Percentiles rank a stretch among this genome's conserved stretches.
These are phyloP conservation scores for Salix arbutifolia DNA, from an alignment of 345 rosid genomes.

Conservation along the genomic window DNA sequence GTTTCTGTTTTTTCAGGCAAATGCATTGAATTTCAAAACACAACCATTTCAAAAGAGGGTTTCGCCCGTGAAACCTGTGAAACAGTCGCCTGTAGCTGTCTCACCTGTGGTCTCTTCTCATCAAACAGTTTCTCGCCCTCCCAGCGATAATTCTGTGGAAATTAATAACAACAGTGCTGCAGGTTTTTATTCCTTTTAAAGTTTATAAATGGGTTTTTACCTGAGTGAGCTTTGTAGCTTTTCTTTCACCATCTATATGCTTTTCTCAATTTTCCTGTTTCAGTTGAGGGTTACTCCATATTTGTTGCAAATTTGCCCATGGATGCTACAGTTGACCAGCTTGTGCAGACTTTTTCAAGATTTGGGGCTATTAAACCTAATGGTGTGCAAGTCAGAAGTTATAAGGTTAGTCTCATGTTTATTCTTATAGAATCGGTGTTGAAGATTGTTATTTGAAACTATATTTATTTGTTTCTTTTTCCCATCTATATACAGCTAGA, in stretches of 20 bases:
- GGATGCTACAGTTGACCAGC: constrained; percentile 47
- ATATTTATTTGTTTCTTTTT: not conserved
- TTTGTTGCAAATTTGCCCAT: constrained; percentile 63
- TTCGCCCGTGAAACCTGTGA: constrained; percentile 33
- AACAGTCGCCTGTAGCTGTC: constrained; percentile 16
- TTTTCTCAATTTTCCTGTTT: constrained; percentile 5
- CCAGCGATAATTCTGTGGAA: constrained; percentile 22
- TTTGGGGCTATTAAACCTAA: constrained; percentile 52
- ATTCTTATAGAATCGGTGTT: not conserved
- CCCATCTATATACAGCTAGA: constrained; percentile 31
- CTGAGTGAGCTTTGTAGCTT: not conserved
- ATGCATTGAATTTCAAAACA: constrained; percentile 35
- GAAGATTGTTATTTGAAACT: not conserved
- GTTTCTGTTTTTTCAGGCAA: constrained; percentile 30
- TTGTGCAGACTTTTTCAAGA: constrained; percentile 33
- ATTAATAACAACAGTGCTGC: constrained; percentile 24
- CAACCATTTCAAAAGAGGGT: constrained; percentile 42
- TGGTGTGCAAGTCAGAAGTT: constrained; percentile 65
- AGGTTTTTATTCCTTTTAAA: constrained; percentile 27
- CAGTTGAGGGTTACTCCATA: constrained; percentile 53
- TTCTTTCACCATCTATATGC: not conserved
- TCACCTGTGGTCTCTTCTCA: not conserved
- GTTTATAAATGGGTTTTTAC: not conserved
- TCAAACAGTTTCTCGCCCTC: not conserved
- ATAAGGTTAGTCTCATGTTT: constrained; percentile 37